Percentiles rank a stretch among this genome's conserved stretches.
Conservation (phyloP, 192 early-diverging fungal species). For the Coemansia sp. region DNA sequence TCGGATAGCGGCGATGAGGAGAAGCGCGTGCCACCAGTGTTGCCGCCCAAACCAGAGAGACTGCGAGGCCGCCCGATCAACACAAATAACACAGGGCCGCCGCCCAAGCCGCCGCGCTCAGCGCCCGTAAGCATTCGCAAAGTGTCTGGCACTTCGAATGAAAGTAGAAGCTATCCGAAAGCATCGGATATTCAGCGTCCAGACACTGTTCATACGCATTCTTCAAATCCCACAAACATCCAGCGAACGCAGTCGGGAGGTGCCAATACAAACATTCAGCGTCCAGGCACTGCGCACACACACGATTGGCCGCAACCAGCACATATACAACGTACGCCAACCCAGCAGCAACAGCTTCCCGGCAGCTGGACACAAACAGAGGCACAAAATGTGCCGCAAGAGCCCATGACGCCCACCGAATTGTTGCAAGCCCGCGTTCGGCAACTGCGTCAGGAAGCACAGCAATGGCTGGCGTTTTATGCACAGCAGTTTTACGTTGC, state of each 20-base stretch:
- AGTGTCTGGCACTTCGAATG: too few relatives aligned
- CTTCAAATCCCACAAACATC: background rate
- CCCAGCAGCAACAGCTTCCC: conserved; percentile 4
- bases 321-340: background rate
- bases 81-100: background rate
- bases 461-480: conserved; percentile 55
- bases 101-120: conserved; percentile 25
- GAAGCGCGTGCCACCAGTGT: conserved; percentile 15
- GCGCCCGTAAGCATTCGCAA: background rate
- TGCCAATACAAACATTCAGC: background rate
- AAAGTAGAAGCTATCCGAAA: too few relatives aligned
- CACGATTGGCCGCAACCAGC: background rate
- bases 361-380: conserved; percentile 14
- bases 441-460: conserved; percentile 40
- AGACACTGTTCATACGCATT: background rate
- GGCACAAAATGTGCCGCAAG: background rate
- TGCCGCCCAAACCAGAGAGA: conserved; percentile 41
- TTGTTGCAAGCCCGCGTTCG: conserved; percentile 23
- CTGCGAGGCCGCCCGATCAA: conserved; percentile 7
- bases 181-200: background rate
- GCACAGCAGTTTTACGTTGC: conserved; percentile 52
- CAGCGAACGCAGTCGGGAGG: conserved; percentile 1
- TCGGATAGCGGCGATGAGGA: background rate
- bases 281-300: background rate
- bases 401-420: conserved; percentile 7